A percentile compares a stretch with the other conserved stretches of the same genome.
Evolutionary conservation across 2,329 filamentous ascomycete genomes (phyloP).

Genomic region (Cladosporium colombiae): DNA sequence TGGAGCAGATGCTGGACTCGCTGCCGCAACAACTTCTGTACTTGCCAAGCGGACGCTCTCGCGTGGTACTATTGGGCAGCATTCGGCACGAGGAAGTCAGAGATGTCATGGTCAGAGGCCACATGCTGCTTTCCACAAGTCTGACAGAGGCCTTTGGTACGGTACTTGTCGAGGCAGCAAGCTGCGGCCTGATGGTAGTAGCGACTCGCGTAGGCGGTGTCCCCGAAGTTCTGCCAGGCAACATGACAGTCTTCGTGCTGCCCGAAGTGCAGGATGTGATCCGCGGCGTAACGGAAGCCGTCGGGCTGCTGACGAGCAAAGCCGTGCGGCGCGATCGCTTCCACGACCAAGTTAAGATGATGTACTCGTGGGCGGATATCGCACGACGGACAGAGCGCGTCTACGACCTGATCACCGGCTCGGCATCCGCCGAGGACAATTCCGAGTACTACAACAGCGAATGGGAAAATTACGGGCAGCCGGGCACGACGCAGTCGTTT

Average conservation of each 20-base stretch:
- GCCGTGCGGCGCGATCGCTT: slow-evolving; percentile 84
- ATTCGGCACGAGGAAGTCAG: slow-evolving; percentile 95
- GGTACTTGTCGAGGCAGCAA: slow-evolving; percentile 95
- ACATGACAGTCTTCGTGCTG: slow-evolving; percentile 97
- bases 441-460: slow-evolving; percentile 85
- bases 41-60: slow-evolving; percentile 69
- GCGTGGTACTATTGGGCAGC: slow-evolving; percentile 87
- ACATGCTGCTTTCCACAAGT: slow-evolving; percentile 94
- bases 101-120: slow-evolving; percentile 94
- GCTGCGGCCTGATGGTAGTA: slow-evolving; percentile 93
- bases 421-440: slow-evolving; percentile 64
- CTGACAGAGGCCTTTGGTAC: slow-evolving; percentile 97
- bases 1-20: slow-evolving; percentile 93
- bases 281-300: slow-evolving; percentile 82
- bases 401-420: slow-evolving; percentile 87
- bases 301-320: slow-evolving; percentile 80
- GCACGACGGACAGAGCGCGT: slow-evolving; percentile 91
- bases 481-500: slow-evolving; percentile 64
- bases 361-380: slow-evolving; percentile 99
- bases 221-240: slow-evolving; percentile 88
- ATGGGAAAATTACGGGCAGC: slow-evolving; percentile 58
- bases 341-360: slow-evolving; percentile 94
- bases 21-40: slow-evolving; percentile 42
- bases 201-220: slow-evolving; percentile 96
- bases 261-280: slow-evolving; percentile 96